Percentiles rank a stretch among this genome's conserved stretches.
Conservation (phyloP, 1,284 basidiomycete genomes). For the Boletellus sp. region DNA sequence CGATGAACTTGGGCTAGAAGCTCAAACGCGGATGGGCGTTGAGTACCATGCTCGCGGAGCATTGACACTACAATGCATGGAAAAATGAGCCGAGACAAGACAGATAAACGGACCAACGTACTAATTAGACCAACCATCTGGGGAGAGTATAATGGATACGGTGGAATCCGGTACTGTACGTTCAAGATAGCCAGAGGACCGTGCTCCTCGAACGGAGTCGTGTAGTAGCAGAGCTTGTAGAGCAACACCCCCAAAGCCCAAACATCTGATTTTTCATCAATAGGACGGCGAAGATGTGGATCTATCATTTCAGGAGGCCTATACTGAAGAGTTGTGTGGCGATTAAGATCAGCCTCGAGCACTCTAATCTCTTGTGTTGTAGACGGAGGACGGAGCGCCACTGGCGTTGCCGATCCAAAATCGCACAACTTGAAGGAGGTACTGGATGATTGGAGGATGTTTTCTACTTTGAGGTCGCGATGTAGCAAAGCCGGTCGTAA, state of each 20-base stretch:
- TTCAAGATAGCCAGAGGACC: constrained; percentile 95
- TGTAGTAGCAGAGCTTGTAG: constrained; percentile 97
- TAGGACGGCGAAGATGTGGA: constrained; percentile 74
- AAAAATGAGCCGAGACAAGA: constrained; percentile 10
- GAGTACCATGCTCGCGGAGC: constrained; percentile 82
- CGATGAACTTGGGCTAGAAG: constrained; percentile 73
- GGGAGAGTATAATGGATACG: constrained; percentile 89
- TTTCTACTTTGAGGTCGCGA: constrained; percentile 98
- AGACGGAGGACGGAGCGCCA: constrained; percentile 65
- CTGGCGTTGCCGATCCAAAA: constrained; percentile 89
- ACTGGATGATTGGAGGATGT: constrained; percentile 81
- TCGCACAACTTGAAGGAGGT: constrained; percentile 95
- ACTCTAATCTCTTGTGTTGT: constrained; percentile 80
- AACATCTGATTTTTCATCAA: constrained; percentile 94
- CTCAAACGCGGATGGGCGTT: constrained; percentile 82
- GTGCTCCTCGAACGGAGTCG: constrained; percentile 97
- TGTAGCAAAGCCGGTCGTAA: constrained; percentile 87
- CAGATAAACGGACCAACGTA: constrained; percentile 37
- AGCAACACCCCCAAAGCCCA: constrained; percentile 95
- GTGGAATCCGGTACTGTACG: constrained; percentile 91
- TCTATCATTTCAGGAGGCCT: constrained; percentile 99
- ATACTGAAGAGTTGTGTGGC: constrained; percentile 94
- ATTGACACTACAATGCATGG: constrained; percentile 60
- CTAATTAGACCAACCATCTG: constrained; percentile 87
- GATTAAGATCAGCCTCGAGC: constrained; percentile 89